phyloP scores from a whole-genome alignment of 345 rosid genomes.

The Gossypium australe region DNA sequence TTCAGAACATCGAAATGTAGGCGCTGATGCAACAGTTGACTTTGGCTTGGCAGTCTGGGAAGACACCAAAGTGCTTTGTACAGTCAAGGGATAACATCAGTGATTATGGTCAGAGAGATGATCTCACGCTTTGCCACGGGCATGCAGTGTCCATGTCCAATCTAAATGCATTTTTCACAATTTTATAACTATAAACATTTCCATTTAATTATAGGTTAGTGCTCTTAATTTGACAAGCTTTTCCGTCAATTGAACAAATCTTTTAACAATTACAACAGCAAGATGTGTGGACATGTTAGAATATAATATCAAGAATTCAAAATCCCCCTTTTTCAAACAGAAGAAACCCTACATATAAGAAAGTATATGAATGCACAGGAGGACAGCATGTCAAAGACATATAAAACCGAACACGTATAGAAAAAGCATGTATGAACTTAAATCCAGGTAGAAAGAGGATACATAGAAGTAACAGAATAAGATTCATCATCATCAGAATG shows the following conservation, averaged over 20 bases:
- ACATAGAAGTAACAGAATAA: slow-evolving; percentile 67
- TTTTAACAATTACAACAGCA: too few relatives aligned
- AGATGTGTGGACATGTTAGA: neutral
- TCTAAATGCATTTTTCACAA: neutral
- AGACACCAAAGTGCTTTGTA: slow-evolving; percentile 51
- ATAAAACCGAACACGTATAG: neutral
- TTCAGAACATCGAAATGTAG: slow-evolving; percentile 62
- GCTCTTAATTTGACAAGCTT: neutral
- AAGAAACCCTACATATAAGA: neutral
- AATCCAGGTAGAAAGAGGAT: slow-evolving; percentile 31
- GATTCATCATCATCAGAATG: slow-evolving; percentile 67
- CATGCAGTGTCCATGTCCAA: neutral
- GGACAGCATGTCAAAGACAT: neutral
- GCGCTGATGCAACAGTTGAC: slow-evolving; percentile 47
- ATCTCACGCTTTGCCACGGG: slow-evolving; percentile 4
- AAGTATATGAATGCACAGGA: neutral
- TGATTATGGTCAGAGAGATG: neutral
- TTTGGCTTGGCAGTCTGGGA: slow-evolving; percentile 42
- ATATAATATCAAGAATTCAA: neutral
- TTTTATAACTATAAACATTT: neutral
- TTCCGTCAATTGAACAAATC: neutral
- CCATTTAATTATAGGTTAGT: neutral
- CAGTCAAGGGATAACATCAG: slow-evolving; percentile 26
- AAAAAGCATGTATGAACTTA: neutral
- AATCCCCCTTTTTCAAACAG: neutral